These are phyloP conservation scores for Pyropia yezoensis DNA, from an alignment of 23 red algal genomes.

Conservation along the genomic window DNA sequence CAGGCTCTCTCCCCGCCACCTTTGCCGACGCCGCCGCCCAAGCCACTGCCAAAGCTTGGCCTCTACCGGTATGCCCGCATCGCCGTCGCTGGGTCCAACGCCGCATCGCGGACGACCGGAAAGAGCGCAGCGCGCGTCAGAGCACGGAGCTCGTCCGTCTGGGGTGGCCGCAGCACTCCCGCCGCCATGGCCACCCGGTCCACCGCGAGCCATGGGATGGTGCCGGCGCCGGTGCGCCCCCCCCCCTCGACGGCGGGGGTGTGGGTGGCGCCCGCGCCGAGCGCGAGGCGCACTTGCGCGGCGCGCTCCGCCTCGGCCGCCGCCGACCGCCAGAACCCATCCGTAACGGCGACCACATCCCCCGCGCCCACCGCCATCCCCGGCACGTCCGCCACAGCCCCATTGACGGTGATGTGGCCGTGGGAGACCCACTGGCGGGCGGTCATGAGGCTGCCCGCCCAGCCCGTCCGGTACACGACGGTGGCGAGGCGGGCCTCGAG, in stretches of 20 bases:
- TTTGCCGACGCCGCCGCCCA: no score
- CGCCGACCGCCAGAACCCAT: constrained; percentile 6
- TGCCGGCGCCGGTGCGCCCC: constrained; percentile 14
- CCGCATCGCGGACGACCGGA: constrained; percentile 49
- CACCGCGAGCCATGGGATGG: constrained; percentile 59
- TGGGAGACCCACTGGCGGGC: constrained; percentile 72
- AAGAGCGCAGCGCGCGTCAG: constrained; percentile 47
- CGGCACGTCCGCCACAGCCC: constrained; percentile 15
- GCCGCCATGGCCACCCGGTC: constrained; percentile 46
- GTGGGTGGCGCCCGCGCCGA: constrained; percentile 37
- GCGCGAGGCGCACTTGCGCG: constrained; percentile 16
- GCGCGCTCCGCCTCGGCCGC: constrained; percentile 5
- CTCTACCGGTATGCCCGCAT: constrained; percentile 60
- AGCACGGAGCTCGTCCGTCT: constrained; percentile 30
- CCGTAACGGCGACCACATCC: constrained; percentile 30
- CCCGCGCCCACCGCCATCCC: constrained; percentile 20
- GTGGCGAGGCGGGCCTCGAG: constrained; percentile 54
- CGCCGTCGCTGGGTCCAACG: constrained; percentile 39
- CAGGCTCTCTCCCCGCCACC: no score
- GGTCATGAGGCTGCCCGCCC: constrained; percentile 37
- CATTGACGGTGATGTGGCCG: constrained; percentile 54
- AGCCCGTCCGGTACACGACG: constrained; percentile 63
- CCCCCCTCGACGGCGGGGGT: constrained; percentile 1
- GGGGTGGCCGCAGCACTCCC: constrained; percentile 26
- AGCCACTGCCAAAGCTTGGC: not conserved